Base-by-base conservation (phyloP, 2,329 filamentous ascomycete species). In the Dactylellina parvicollis region DNA sequence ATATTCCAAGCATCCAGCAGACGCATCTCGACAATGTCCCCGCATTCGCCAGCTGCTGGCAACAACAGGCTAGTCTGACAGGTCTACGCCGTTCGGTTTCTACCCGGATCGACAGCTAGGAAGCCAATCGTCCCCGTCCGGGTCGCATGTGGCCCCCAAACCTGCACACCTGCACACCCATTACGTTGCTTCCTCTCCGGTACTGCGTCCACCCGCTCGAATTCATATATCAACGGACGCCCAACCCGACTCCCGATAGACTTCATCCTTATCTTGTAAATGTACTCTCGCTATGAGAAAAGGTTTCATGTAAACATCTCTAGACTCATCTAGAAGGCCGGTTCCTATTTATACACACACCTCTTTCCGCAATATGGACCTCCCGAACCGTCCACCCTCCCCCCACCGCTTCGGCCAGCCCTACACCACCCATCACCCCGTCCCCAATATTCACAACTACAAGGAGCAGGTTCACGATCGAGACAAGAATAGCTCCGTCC, bases 381-480 rank as follows among this genome's bases (percentile, higher is more conserved):
- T 57, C 20, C 46, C 62, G 30, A 44, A 32, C 20, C 42, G 20
- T 9, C 44, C 54, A 22, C 54, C 64, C 5, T 40, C 57, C 9
- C 42, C 77, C 22, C 79, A 79, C 46, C 80, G 81, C 62, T 81
- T 82, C 62, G 78, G 80, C 30, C 78, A 79, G 44, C 82, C 82
- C 1, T 84, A 84, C 75, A 82, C 80, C 55, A 81, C 80, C 34
- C 79, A 78, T 9, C 80, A 82, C 72, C 83, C 82, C 2, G 81
- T 84, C 28, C 84, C 84, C 5, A 86, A 84, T 26, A 80, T 86
- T 46, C 82, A 83, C 42, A 82, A 80, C 49, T 86, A 85, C 67
- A 79, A 81, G 22, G 81, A 85, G 69, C 83, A 84, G 16, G 14
- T 55, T 14, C 26, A 60, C 18, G n/a, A 60, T 38, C 32, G 64